A percentile compares a stretch with the other conserved stretches of the same genome.
Evolutionary conservation across 352 stramenopile species (phyloP).

Genomic region (Globisporangium polare): DNA sequence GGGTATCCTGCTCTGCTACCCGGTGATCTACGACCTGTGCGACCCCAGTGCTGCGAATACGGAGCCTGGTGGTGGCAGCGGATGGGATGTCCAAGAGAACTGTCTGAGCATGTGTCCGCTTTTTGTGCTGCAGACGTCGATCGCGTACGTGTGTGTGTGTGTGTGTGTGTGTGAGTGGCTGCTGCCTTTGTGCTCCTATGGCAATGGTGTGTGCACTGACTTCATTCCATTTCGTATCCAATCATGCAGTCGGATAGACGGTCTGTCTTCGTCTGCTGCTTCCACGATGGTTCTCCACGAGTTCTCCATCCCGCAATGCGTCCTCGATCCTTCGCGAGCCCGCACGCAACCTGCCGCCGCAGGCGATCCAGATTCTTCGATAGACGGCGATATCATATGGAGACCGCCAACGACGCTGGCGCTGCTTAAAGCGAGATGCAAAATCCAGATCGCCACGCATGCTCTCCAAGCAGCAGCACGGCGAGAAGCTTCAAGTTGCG

Average conservation of each 20-base stretch:
- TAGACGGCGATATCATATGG: too few species aligned
- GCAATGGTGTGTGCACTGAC: too few species aligned
- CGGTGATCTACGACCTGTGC: constrained; percentile 34
- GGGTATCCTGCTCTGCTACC: constrained; percentile 41
- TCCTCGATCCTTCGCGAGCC: constrained; percentile 15
- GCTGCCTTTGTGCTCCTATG: neutral
- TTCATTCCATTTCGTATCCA: constrained; percentile 15
- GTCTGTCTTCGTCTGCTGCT: neutral
- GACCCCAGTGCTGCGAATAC: neutral
- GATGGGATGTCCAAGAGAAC: constrained; percentile 37
- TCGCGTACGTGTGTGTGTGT: constrained; percentile 13
- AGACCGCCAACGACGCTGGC: constrained; percentile 4
- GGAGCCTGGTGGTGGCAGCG: neutral
- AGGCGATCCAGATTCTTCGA: neutral
- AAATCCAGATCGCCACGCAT: neutral
- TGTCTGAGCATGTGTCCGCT: constrained; percentile 54
- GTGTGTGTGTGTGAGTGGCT: neutral
- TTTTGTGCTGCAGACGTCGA: constrained; percentile 26
- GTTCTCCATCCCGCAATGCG: constrained; percentile 48
- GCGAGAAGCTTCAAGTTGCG: constrained; percentile 12
- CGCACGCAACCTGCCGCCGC: neutral
- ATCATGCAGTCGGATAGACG: neutral
- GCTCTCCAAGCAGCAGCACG: constrained; percentile 13
- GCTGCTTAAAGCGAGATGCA: constrained; percentile 8
- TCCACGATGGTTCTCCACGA: constrained; percentile 30